Base-by-base conservation (phyloP, 1,284 basidiomycete genomes). In the Stereum hirsutum region DNA sequence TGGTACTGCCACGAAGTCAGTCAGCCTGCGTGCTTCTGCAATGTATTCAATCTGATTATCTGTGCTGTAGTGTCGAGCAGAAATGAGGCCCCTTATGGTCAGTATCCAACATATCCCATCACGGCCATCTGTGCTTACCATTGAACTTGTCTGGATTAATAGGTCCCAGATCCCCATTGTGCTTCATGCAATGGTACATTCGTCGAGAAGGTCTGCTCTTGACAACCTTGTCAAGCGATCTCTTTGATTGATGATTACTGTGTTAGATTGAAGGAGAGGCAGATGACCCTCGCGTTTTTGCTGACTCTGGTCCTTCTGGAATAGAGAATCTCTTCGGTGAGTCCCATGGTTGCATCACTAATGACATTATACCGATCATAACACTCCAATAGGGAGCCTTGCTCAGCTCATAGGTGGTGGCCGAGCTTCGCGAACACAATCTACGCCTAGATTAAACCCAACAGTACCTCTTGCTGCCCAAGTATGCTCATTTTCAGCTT, bases 71-170 rank as follows among this genome's bases (percentile, higher is more conserved):
- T 89, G 86, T 54, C 70, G 78, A 58, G 72, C 80, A 46, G 86
- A 89, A 62, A 89, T 85, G 81, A 63, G 75, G 41, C 85, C 86
- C 2, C 59, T 88, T 40, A 87, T 88, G 85, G 86, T 86, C 49
- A 42, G 71, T 60, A 39, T 6, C 14, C 39, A 27, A 36, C 5
- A 20, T 15, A 23, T 14, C 37, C 24, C 15, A 20, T 21, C 21
- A 14, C 32, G 21, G 36, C 28, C 30, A 15, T 33, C 42, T 40
- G 14, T 17, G 21, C 21, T 19, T n/a, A 30, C 20, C 19, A 21
- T 20, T 10, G 19, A 17, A 42, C 26, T 52, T 39, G 52, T 46
- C 14, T 24, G 37, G 25, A 20, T 42, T 53, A 34, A 33, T 53
- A 85, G 84, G 71, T 76, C 3, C 85, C 85, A 40, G 74, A 88